phyloP scores from a whole-genome alignment of 805 yeast species.

The Candida oleophila region DNA sequence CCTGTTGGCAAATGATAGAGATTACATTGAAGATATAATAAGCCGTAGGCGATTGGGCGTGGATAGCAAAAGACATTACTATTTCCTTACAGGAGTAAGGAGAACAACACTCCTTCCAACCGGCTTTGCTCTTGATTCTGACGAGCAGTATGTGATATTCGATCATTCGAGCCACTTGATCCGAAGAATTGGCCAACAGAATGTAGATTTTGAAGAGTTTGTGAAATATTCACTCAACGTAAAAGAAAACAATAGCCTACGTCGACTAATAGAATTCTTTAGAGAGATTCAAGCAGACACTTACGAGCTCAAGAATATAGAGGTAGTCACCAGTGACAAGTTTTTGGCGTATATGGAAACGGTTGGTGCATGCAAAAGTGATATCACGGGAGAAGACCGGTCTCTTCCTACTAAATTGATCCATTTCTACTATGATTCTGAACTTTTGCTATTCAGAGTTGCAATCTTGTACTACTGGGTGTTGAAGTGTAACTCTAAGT shows the following conservation, averaged over 20 bases:
- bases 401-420: not conserved
- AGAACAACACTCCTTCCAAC: not conserved
- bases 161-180: not conserved
- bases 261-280: not conserved
- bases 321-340: not conserved
- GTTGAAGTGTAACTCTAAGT: not conserved
- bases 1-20: constrained; percentile 14
- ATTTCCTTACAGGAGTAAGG: constrained; percentile 9
- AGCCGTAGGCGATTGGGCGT: constrained; percentile 10
- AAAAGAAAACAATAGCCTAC: not conserved
- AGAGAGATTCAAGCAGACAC: not conserved
- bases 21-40: constrained; percentile 20
- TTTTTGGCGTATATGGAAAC: not conserved
- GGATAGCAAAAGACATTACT: constrained; percentile 22
- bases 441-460: not conserved
- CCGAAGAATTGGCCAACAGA: not conserved
- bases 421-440: not conserved
- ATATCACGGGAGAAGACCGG: too few species aligned
- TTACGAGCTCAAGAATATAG: not conserved
- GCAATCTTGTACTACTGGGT: not conserved
- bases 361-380: not conserved
- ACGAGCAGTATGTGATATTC: not conserved
- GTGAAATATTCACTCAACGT: too few species aligned
- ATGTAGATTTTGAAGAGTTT: not conserved
- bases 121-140: not conserved